A percentile compares a stretch with the other conserved stretches of the same genome.
These are phyloP conservation scores for Thermochaetoides dissita DNA, from an alignment of 2,329 filamentous ascomycete genomes.

Conservation along the genomic window DNA sequence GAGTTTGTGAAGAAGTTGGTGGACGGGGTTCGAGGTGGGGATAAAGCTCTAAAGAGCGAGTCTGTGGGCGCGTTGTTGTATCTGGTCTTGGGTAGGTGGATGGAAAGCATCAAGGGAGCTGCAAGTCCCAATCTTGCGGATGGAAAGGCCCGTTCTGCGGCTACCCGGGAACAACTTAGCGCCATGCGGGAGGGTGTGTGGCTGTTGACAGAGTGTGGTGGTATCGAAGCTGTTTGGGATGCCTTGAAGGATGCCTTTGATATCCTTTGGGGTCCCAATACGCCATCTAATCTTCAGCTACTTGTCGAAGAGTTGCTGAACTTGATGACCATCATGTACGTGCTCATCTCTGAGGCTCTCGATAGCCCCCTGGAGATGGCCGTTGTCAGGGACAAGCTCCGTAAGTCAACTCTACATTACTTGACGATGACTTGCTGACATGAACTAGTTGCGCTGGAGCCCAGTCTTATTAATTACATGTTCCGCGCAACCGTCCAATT, in stretches of 20 bases:
- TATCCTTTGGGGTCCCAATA: conserved; percentile 39
- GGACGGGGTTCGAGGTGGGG: conserved; percentile 25
- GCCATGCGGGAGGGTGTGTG: conserved; percentile 42
- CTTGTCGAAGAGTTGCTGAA: conserved; percentile 47
- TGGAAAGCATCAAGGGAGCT: conserved; percentile 43
- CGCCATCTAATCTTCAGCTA: conserved; percentile 32
- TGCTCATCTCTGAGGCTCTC: conserved; percentile 42
- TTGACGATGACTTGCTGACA: too few species aligned
- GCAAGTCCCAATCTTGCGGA: conserved; percentile 22
- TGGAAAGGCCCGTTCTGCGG: conserved; percentile 31
- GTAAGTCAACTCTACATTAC: conserved; percentile 24
- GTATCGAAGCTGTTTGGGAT: conserved; percentile 37
- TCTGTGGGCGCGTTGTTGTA: conserved; percentile 46
- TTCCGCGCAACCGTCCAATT: conserved; percentile 54
- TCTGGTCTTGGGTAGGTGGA: conserved; percentile 56
- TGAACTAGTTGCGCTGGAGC: conserved; percentile 40
- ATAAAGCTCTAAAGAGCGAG: conserved; percentile 35
- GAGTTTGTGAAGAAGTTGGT: conserved; percentile 45
- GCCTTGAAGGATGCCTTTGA: conserved; percentile 36
- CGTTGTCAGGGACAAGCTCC: conserved; percentile 33
- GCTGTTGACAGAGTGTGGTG: conserved; percentile 36
- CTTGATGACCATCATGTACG: conserved; percentile 49
- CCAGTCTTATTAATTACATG: conserved; percentile 57
- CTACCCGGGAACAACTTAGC: conserved; percentile 41
- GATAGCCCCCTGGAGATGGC: conserved; percentile 36